Evolutionary conservation across 768 basidiomycete genomes (phyloP), one percentile per base, ranked within the genome.

Genomic region (Tricholomella constricta): DNA sequence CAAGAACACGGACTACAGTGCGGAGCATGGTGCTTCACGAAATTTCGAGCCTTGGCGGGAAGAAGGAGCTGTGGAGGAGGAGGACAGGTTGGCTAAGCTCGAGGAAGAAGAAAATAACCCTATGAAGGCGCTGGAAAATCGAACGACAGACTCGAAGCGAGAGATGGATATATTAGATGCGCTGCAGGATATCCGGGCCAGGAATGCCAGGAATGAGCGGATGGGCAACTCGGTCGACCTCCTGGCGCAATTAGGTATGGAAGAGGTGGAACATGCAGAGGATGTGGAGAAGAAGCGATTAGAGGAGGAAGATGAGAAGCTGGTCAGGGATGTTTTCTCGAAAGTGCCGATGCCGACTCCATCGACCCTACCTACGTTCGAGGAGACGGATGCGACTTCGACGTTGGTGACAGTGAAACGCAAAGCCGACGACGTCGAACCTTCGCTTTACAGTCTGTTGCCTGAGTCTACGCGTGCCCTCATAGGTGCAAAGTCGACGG

Each of bases 91-190:
- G 20, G 89, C 89, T 22, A 87, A 88, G 65, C 69, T 94, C 20
- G 94, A 95, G 64, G 94, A 89, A 65, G 94, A 94, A 62, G 93
- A 94, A 70, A 92, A 94, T 69, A 93, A 97, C 64, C 94, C 97
- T 2, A 99, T 99, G 96, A 94, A 95, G 64, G 90, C 83, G 26
- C 78, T 98, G 41, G 97, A 99, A 79, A 91, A 92, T 69, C 86
- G 91, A 47, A 94, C 93, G 29, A 77, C 85, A 38, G 92, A 96
- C 72, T 91, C 91, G 29, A 94, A 96, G 69, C 83, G 95, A 46
- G 96, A 98, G 73, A 99, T 99, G 97, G 97, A 98, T 64, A 89
- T 96, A 49, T 80, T 98, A 60, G 97, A 99, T 66, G 93, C 93
- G 11, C 76, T 99, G 52, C 94, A 97, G 66, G 95, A 98, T 56